These are phyloP conservation scores for Didymella arachidicola DNA, from an alignment of 2,329 filamentous ascomycete species.

Conservation along the genomic window DNA sequence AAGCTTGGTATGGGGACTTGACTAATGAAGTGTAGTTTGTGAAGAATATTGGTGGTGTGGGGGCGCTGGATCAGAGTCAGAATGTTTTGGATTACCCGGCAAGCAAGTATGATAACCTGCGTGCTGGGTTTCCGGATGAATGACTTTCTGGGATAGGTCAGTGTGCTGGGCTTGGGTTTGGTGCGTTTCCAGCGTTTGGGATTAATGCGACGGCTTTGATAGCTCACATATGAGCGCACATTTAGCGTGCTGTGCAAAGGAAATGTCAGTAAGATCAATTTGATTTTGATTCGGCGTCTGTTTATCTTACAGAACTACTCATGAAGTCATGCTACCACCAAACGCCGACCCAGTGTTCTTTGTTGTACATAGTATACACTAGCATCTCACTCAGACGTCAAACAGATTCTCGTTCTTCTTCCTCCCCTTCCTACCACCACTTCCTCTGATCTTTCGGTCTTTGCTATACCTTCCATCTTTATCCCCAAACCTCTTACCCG, in stretches of 20 bases:
- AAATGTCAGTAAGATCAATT: neutral
- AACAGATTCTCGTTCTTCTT: constrained; percentile 36
- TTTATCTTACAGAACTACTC: neutral
- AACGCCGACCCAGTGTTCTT: neutral
- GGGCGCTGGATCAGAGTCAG: constrained; percentile 58
- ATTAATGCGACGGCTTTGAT: neutral
- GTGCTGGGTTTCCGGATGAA: constrained; percentile 32
- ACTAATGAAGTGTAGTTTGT: constrained; percentile 51
- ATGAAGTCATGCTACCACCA: neutral
- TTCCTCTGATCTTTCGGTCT: constrained; percentile 50
- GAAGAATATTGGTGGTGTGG: constrained; percentile 63
- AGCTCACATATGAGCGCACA: neutral
- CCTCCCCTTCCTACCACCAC: constrained; percentile 51
- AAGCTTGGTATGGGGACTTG: neutral
- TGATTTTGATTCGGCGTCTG: neutral
- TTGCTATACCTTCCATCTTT: constrained; percentile 39
- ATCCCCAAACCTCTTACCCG: constrained; percentile 39
- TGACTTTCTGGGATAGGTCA: neutral
- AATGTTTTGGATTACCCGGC: constrained; percentile 71
- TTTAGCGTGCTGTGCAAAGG: neutral
- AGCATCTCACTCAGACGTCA: constrained; percentile 19
- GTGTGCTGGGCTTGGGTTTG: neutral
- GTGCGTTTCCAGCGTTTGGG: neutral
- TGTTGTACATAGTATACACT: constrained; percentile 1
- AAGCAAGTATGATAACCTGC: constrained; percentile 74